These are phyloP conservation scores for Vigna unguiculata DNA, from an alignment of 306 rosid genomes.

Conservation along the genomic window DNA sequence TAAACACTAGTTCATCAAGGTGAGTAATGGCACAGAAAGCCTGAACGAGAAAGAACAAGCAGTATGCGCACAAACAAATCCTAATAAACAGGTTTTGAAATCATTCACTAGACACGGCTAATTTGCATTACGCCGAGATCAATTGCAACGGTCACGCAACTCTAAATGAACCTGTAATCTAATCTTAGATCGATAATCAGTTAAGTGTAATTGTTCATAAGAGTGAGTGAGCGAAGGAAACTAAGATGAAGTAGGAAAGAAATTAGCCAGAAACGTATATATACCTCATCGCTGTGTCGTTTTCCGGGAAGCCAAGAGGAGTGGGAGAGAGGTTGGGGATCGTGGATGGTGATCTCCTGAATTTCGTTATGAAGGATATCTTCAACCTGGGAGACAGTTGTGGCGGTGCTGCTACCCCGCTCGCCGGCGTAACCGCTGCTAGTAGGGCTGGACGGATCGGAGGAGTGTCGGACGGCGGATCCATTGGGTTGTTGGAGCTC, in stretches of 20 bases:
- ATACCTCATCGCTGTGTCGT: slow-evolving; percentile 78
- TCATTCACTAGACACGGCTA: not conserved
- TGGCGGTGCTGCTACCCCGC: slow-evolving; percentile 72
- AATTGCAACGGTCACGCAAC: not conserved
- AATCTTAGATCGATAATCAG: not conserved
- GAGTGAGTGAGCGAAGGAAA: not conserved
- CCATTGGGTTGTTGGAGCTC: slow-evolving; percentile 50
- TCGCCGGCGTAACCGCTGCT: slow-evolving; percentile 86
- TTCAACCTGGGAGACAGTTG: slow-evolving; percentile 57
- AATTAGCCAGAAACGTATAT: slow-evolving; percentile 2
- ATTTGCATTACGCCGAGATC: not conserved
- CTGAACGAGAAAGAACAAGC: not conserved
- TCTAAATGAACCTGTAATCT: not conserved
- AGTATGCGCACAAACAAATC: not conserved
- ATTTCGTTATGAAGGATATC: slow-evolving; percentile 59
- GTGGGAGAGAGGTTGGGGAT: slow-evolving; percentile 41
- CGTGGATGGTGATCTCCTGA: slow-evolving; percentile 55
- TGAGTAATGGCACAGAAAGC: not conserved
- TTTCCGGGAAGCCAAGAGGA: slow-evolving; percentile 65
- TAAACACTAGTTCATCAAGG: not conserved
- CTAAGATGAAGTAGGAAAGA: not conserved
- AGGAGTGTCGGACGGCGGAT: slow-evolving; percentile 43
- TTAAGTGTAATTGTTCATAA: not conserved
- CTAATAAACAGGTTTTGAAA: not conserved
- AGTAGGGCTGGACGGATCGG: slow-evolving; percentile 67